Base-by-base conservation (phyloP, 805 yeast species). In the Metschnikowia lunata region DNA sequence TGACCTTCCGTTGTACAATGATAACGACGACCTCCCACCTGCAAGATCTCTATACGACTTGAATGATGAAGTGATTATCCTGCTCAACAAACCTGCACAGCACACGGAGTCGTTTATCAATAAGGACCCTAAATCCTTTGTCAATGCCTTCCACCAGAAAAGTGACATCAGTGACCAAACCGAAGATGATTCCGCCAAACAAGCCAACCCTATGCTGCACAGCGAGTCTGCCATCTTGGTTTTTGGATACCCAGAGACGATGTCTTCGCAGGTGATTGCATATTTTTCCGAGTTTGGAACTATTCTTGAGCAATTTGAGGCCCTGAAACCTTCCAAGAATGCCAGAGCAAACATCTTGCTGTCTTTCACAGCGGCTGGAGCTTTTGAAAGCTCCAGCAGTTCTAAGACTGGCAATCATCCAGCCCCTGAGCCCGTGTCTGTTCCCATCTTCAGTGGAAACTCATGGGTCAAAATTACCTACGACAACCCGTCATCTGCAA, bases 391-490 rank as follows among this genome's bases (percentile, higher is more conserved):
- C 23, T 18, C 23, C 3, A 18, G 23, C 23, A 10, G n/a, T 12
- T 4, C 31, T 3, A 29, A 6, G 4, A 10, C 34, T 18, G 34
- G 4, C 8, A 31, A 2, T 3, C 8, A 12, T 3, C 15, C 8
- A 3, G 34, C n/a, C 2, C 9, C 3, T 12, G 9, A 42, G 9
- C 15, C 45, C 5, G 40, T 30, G 6, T 18, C 49, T 10, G 47
- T 47, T 45, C 95, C 97, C 3, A 83, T 91, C 8, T 85, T 80
- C 63, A 76, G 90, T 10, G 98, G 98, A 1, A 77, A 80, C 37
- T 82, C 87, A 33, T 91, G 98, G 98, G 81, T 90, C n/a, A 86
- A 89, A 59, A 61, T 91, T 42, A 90, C 97, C 4, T 93, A 80
- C 62, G 84, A 81, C 45, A 83, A 82, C 46, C 78, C 85, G 7